These are phyloP conservation scores for Sporobolus alterniflorus DNA, from an alignment of 202 grass and related monocot species.

Conservation along the genomic window DNA sequence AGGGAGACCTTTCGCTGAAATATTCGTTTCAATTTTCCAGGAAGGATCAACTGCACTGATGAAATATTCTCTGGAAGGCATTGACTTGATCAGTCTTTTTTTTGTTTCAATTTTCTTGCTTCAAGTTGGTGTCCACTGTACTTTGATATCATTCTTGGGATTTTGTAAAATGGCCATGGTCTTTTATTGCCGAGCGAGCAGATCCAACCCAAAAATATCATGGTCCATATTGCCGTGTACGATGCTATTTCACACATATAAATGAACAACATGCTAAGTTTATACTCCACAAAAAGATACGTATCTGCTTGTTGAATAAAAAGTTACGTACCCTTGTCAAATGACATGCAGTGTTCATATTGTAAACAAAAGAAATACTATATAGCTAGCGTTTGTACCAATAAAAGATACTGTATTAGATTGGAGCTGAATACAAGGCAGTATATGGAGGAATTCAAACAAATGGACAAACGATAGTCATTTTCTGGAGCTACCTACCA, in stretches of 20 bases:
- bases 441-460: background rate
- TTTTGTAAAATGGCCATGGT: background rate
- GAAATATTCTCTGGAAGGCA: too few relatives aligned
- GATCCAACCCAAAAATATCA: background rate
- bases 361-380: background rate
- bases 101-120: background rate
- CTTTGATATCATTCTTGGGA: background rate
- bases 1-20: background rate
- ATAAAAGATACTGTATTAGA: background rate
- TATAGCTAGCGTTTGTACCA: background rate
- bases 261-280: background rate
- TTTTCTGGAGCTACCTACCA: slow-evolving; percentile 47
- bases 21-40: too few relatives aligned
- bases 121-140: background rate
- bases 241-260: too few relatives aligned
- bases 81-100: background rate
- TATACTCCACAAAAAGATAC: background rate
- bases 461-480: slow-evolving; percentile 4
- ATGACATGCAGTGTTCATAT: background rate
- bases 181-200: background rate
- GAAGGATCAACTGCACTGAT: too few relatives aligned
- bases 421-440: slow-evolving; percentile 12
- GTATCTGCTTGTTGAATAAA: background rate
- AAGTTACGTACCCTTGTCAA: background rate
- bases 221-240: too few relatives aligned